Percentiles rank a stretch among this genome's conserved stretches.
Evolutionary conservation across 768 basidiomycete genomes (phyloP).

Genomic region (Kwoniella mangroviensis): DNA sequence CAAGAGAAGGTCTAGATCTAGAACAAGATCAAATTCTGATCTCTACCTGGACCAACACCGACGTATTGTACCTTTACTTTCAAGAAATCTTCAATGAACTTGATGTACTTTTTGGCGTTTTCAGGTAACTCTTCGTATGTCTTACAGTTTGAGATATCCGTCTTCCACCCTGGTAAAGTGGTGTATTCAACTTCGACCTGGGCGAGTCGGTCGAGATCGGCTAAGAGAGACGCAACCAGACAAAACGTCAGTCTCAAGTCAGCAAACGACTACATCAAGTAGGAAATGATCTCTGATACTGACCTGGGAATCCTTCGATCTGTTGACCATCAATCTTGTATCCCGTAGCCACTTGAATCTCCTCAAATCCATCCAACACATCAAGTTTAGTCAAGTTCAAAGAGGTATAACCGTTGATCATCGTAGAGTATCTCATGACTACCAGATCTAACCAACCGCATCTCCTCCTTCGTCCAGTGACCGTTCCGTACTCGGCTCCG

Average conservation of each 20-base stretch:
- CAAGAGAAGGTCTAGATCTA: constrained; percentile 7
- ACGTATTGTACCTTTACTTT: constrained; percentile 84
- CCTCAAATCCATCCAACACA: constrained; percentile 77
- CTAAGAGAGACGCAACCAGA: constrained; percentile 58
- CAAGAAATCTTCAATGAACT: constrained; percentile 78
- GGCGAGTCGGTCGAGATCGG: constrained; percentile 80
- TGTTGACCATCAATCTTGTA: constrained; percentile 79
- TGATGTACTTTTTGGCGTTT: constrained; percentile 82
- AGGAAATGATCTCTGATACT: too few relatives aligned
- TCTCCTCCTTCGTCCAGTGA: constrained; percentile 88
- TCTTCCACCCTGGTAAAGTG: constrained; percentile 89
- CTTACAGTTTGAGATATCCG: constrained; percentile 68
- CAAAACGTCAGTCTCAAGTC: too few relatives aligned
- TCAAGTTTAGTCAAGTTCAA: constrained; percentile 97
- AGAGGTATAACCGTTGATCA: constrained; percentile 93
- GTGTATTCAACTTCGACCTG: constrained; percentile 83
- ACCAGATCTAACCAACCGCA: constrained; percentile 98
- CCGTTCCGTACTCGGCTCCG: constrained; percentile 87
- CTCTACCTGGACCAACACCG: constrained; percentile 85
- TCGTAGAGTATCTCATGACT: constrained; percentile 85
- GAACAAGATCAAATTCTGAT: constrained; percentile 68
- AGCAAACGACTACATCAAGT: too few relatives aligned
- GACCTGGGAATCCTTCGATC: constrained; percentile 84
- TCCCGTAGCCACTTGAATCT: constrained; percentile 85
- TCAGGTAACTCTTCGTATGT: constrained; percentile 77